Base-by-base conservation (phyloP, 164 flowering plant genomes). In the Macadamia tetraphylla region DNA sequence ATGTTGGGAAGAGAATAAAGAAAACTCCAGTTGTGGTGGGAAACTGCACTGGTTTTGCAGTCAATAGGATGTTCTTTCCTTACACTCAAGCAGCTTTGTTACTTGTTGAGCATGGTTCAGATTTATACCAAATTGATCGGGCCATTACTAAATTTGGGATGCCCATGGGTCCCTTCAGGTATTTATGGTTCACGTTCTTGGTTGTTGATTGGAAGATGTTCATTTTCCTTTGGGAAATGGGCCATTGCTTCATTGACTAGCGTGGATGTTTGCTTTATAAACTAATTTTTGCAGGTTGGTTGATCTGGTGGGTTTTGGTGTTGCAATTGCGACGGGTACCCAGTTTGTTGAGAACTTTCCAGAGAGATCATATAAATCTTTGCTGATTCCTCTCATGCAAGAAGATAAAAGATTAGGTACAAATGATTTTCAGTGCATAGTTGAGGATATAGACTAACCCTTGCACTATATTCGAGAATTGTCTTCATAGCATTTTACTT, bases 101-200 rank as follows among this genome's bases (percentile, higher is more conserved):
- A 58, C 91, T 92, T 15, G 91, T 86, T 64, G 94, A 90, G 71
- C 92, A 65, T 64, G 98, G 98, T 44, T 70, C 84, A 53, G 92
- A 92, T 76, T 73, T 85, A 40, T 92, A 87, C 80, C 82, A 80
- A 67, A 88, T 94, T 63, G 98, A 94, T 64, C 84, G 58, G 67
- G 94, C 80, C 62, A 79, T 91, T 63, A 81, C 87, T 70, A 90
- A 88, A 73, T 94, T 91, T 74, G 98, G 98, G 67, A 94, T 94
- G 98, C 97, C 97, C 40, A 94, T 94, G 91, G 98, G 98, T 46
- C 98, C 98, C 40, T 94, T 94, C 82, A 87, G 97, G 97, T 91
- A 70, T 31, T 17, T 67, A 58, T 65, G 23, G 32, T 23, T 59
- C 17, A 51, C 11, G 1, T 46, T 29, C 7, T 46, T 46, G 8